Percentiles rank a stretch among this genome's conserved stretches.
Conservation (phyloP, 257 asterid species). For the Orobanche coerulescens region DNA sequence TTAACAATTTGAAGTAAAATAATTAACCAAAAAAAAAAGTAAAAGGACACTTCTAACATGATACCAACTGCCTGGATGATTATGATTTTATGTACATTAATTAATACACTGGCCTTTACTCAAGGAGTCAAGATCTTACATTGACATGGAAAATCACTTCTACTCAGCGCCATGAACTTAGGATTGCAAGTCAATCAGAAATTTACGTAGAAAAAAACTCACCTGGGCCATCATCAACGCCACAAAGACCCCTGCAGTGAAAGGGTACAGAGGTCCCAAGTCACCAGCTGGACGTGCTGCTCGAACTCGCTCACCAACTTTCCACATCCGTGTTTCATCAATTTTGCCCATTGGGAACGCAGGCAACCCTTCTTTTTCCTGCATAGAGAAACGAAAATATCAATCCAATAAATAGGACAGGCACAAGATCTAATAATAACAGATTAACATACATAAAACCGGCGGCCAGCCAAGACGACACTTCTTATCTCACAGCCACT, state of each 20-base stretch:
- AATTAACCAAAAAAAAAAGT: background rate
- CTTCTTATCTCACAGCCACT: constrained; percentile 90
- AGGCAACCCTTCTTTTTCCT: constrained; percentile 88
- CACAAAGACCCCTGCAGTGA: constrained; percentile 92
- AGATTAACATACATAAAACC: constrained; percentile 61
- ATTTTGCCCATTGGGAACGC: constrained; percentile 97
- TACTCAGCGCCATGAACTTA: background rate
- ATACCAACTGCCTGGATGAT: background rate
- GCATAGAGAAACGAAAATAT: constrained; percentile 16
- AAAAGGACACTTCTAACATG: background rate
- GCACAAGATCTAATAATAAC: background rate
- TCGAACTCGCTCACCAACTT: constrained; percentile 76
- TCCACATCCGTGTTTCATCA: constrained; percentile 92
- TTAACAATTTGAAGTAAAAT: background rate
- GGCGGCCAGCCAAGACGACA: constrained; percentile 95
- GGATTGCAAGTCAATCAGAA: background rate
- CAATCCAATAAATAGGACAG: background rate
- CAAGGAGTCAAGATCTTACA: background rate
- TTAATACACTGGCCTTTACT: background rate
- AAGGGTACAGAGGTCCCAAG: constrained; percentile 80
- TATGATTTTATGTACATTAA: background rate
- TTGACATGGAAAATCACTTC: background rate
- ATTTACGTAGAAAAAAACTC: constrained; percentile 8
- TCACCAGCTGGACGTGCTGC: constrained; percentile 69
- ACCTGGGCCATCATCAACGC: constrained; percentile 95